Evolutionary conservation across 2,329 filamentous ascomycete species (phyloP).

Genomic region (Ascomycota sp.): DNA sequence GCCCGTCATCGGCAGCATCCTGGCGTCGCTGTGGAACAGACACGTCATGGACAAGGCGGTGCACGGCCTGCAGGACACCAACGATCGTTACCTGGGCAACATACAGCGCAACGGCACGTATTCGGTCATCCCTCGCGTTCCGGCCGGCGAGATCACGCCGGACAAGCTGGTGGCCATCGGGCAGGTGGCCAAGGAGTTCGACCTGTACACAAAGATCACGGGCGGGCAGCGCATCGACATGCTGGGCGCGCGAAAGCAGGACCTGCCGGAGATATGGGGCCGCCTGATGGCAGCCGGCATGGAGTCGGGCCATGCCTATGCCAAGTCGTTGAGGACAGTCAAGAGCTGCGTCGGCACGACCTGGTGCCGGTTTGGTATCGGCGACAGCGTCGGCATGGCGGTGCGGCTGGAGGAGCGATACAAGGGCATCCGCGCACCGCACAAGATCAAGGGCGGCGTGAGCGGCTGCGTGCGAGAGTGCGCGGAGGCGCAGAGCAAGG

Average conservation of each 20-base stretch:
- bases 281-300: conserved; percentile 62
- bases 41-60: conserved; percentile 52
- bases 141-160: conserved; percentile 69
- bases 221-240: conserved; percentile 81
- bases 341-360: conserved; percentile 83
- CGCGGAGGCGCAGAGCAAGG: conserved; percentile 79
- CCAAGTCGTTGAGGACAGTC: conserved; percentile 69
- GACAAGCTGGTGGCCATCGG: conserved; percentile 70
- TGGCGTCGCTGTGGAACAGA: conserved; percentile 62
- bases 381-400: conserved; percentile 79
- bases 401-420: conserved; percentile 73
- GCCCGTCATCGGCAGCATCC: conserved; percentile 57
- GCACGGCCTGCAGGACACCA: conserved; percentile 70
- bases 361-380: conserved; percentile 76
- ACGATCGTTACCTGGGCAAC: conserved; percentile 70
- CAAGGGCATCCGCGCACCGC: conserved; percentile 70
- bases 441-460: conserved; percentile 81
- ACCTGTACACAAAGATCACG: conserved; percentile 77
- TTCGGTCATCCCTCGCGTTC: conserved; percentile 63
- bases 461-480: conserved; percentile 84
- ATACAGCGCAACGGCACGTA: conserved; percentile 84
- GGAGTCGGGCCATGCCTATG: conserved; percentile 80
- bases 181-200: conserved; percentile 62
- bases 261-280: conserved; percentile 63
- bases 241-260: conserved; percentile 77